Evolutionary conservation across 1,139 yeast genomes (phyloP), one percentile per base, ranked within the genome.

Genomic region (Hansenula anomala): DNA sequence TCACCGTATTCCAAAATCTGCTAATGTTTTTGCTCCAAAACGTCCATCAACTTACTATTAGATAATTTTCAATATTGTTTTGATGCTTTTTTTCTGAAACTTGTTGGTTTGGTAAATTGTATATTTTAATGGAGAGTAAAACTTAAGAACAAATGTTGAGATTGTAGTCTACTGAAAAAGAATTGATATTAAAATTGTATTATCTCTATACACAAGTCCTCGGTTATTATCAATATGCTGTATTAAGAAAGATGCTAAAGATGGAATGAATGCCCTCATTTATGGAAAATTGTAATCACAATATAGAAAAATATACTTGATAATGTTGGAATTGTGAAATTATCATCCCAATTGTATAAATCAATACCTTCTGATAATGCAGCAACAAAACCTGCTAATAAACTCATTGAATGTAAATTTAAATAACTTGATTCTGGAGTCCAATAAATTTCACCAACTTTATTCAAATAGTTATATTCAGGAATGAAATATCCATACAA

Each of bases 1-100:
- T 66, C 98, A 94, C 95, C 90, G 98, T 80, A 82, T 90, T 71
- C 86, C 78, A 75, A 90, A 88, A 81, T 72, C 92, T 66, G 75
- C 80, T 78, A 78, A 83, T 73, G 73, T 89, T 71, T 92, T 77
- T 80, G 78, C 90, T 71, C 76, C 88, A 75, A 82, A 83, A 76
- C 84, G 95, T 75, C 97, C 97, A 72, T 70, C 96, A 66, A 92
- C 98, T 69, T 90, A 82, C 85, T 88, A 89, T 28, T 27, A 34
- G 27, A 34, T 34, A 6, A 6, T 27, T 33, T 33, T 13, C 15
- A 19, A 20, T 20, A 28, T 18, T 12, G 12, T 12, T 18, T 28
- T 28, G 30, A 28, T 28, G 30, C 30, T 28, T 28, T 20, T 20
- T 28, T 28, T n/a, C n/a, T n/a, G n/a, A 13, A 28, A 28, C 6